Base-by-base conservation (phyloP, 257 asterid species). In the Fraxinus anomala region DNA sequence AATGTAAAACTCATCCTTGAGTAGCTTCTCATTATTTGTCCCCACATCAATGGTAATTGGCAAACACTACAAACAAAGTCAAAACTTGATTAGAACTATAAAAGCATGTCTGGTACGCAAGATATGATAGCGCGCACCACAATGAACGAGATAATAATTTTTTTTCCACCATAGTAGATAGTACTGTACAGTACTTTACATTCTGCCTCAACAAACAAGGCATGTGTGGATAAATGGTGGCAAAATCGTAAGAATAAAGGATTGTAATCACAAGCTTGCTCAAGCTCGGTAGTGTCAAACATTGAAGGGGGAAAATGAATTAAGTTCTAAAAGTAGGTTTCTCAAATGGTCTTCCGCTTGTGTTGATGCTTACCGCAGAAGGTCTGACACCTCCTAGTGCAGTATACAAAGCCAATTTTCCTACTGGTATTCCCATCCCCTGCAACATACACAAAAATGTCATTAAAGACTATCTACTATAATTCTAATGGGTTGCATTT, bases 341-440 rank as follows among this genome's bases (percentile, higher is more conserved):
- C 66, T 33, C 21, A 23, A 1, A 16, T 21, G 10, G 21, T 3
- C 24, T 82, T 66, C 65, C 17, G 0, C 23, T 61, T 10, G 26
- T 68, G 30, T 59, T 17, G 24, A 34, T 70, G 75, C 93, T 87
- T 89, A 95, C 99, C 34, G 97, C 91, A 19, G 98, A 95, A 83
- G 99, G 99, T 70, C 99, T 87, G 73, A 95, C 89, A 17, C 99
- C 99, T 61, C 99, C 99, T 34, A 95, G 92, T 28, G 99, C 98
- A 26, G 97, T 87, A 84, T 93, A 95, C 77, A 95, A 77, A 79
- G 97, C 85, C 88, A 95, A 76, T 74, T 95, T 95, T 33, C 99
- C 99, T n/a, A 95, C 99, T 3, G 99, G 98, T 80, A 95, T 95
- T 23, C 98, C 99, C 97, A 93, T 91, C 78, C 99, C 98, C 97